Evolutionary conservation across 148 eudicot species (phyloP), one percentile per base, ranked within the genome.

Genomic region (Pouteria glomerata): DNA sequence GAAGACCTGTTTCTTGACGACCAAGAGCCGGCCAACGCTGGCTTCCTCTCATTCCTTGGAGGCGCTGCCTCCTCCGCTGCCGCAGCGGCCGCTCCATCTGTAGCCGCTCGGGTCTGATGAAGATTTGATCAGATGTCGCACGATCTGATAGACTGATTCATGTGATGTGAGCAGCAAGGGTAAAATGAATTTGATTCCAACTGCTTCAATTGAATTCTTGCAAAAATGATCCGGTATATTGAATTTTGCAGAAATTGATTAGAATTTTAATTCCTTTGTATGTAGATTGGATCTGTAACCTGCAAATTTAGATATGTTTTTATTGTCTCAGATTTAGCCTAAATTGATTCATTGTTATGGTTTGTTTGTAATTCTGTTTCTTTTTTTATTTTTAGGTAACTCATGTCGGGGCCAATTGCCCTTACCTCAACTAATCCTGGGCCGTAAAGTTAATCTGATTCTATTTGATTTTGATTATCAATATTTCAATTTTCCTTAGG

Each of bases 1-100:
- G 92, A 90, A 69, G 96, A 90, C 80, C 67, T 90, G 65, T 90
- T 90, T 41, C 68, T 90, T 68, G 96, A 90, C 70, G 96, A 90
- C 13, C 92, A 85, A 66, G 96, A 90, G 57, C 76, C 82, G 7
- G 77, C 71, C 18, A 77, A 64, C 57, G 27, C 78, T 4, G 92
- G 96, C 1, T 77, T 88, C 44, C 57, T 88, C 63, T 88, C 92
- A 24, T 90, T 88, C 75, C 87, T 90, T 6, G 96, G 96, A 33
- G 90, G 90, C 2, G 88, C 92, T 4, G 88, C 92, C 5, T 73
- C 87, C 4, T 80, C 88, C 35, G 91, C 89, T 3, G 88, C 89
- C 8, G 89, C 78, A 0, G 81, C 85, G 0, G 63, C 79, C 0
- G 76, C 88, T n/a, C 88, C 83, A 14, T 87, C 24, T 31, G 44